A percentile compares a stretch with the other conserved stretches of the same genome.
Evolutionary conservation across 176 grass and related monocot species (phyloP).

Genomic region (Oryza australiensis): DNA sequence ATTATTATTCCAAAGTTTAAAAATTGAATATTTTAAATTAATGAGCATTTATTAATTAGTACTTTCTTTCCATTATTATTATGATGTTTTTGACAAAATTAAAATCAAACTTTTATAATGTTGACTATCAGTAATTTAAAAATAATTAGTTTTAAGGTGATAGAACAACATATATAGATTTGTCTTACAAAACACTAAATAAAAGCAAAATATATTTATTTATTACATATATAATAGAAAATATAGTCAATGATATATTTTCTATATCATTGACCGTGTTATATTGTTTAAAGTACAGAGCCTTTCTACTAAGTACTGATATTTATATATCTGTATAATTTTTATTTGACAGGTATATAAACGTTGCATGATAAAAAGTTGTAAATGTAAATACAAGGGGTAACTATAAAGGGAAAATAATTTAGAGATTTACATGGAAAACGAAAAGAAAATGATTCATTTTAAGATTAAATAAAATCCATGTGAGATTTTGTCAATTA

Average conservation of each 20-base stretch:
- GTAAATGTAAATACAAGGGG: neutral
- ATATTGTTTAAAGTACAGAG: too few species aligned
- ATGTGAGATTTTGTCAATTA: neutral
- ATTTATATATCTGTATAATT: neutral
- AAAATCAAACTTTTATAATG: too few species aligned
- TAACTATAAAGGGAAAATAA: neutral
- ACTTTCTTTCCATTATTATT: too few species aligned
- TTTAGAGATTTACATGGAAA: neutral
- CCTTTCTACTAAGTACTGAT: neutral
- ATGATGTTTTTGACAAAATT: too few species aligned
- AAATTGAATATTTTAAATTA: neutral
- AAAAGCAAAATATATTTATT: too few species aligned
- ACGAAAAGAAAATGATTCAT: neutral
- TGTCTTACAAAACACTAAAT: too few species aligned
- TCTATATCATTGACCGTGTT: too few species aligned
- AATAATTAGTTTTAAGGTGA: too few species aligned
- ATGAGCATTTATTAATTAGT: neutral
- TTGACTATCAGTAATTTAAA: too few species aligned
- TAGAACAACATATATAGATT: too few species aligned
- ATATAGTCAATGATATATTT: too few species aligned
- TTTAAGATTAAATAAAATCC: neutral
- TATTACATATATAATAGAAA: too few species aligned
- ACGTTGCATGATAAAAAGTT: neutral
- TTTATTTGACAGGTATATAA: neutral
- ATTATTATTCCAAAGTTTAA: neutral